Percentiles rank a stretch among this genome's conserved stretches.
Conservation (phyloP, 1,284 basidiomycete species). For the Mixia osmundae region DNA sequence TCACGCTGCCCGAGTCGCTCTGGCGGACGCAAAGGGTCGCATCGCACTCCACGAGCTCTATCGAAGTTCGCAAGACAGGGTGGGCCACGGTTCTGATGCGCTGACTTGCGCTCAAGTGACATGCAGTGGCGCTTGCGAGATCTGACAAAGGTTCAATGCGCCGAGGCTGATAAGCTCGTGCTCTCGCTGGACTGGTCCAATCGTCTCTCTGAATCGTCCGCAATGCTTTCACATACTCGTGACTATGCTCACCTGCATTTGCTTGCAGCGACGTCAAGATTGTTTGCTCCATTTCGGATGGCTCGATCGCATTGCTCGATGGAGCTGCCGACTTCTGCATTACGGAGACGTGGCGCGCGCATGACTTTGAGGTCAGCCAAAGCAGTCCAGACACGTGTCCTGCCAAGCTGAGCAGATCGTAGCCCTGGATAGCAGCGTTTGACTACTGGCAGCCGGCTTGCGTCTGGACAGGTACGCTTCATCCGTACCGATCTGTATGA, state of each 20-base stretch:
- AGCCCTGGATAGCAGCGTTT: conserved; percentile 85
- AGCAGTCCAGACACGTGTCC: no score
- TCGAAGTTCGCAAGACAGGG: no score
- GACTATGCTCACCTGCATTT: not conserved
- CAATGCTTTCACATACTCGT: not conserved
- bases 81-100: no score
- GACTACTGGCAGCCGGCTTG: conserved; percentile 54
- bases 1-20: conserved; percentile 30
- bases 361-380: conserved; percentile 81
- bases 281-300: conserved; percentile 56
- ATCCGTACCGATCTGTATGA: no score
- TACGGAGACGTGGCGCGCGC: conserved; percentile 49
- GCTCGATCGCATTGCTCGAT: conserved; percentile 38
- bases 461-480: conserved; percentile 50
- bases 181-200: conserved; percentile 76
- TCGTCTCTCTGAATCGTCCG: conserved; percentile 24
- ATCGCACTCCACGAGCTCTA: conserved; percentile 38
- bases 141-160: conserved; percentile 33
- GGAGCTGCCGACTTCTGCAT: conserved; percentile 24
- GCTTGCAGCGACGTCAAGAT: conserved; percentile 21
- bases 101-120: no score
- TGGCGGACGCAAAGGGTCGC: conserved; percentile 63
- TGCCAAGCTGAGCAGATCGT: no score
- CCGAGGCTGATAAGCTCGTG: conserved; percentile 38
- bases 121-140: no score